Base-by-base conservation (phyloP, 1,139 yeast species). In the Diutina mesorugosa region DNA sequence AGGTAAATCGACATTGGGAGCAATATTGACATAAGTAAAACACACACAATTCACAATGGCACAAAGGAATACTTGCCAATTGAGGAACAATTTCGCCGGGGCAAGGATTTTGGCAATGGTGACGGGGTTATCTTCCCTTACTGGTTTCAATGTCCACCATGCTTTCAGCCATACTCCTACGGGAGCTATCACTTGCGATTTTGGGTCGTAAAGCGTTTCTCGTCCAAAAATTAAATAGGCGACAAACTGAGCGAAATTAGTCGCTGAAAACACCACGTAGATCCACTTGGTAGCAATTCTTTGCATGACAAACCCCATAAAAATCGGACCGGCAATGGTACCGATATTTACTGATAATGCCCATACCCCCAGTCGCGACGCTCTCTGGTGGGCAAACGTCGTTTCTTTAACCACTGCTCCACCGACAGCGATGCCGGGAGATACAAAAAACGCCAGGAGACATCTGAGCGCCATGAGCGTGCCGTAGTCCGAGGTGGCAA, bases 271-370 rank as follows among this genome's bases (percentile, higher is more conserved):
- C 5, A 50, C 53, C 45, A 50, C 53, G 45, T 50, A 50, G 16
- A 50, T 50, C 53, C 53, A 50, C 14, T 50, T 50, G 7, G 53
- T 50, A 29, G 53, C 29, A 4, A 32, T 8, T 7, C 53, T 10
- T 50, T 50, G 45, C 10, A 50, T 32, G 45, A 50, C 53, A 32
- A 50, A 50, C 45, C 53, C 53, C 53, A 50, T 50, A 32, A 50
- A 50, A 10, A 50, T 50, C 28, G 53, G 53, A n/a, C 53, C 53
- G 16, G 53, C 53, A 32, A 50, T 50, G 28, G 53, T 50, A 10
- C 53, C 53, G 41, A 50, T 29, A 32, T 50, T 50, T 12, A 50
- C 53, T 14, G 53, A 50, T 3, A 50, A 9, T n/a, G 45, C 53
- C 53, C 53, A 50, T 16, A 50, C 53, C 26, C 53, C 53, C 16